phyloP scores from a whole-genome alignment of 2,329 filamentous ascomycete species.

The Cordyceps pruinosa region DNA sequence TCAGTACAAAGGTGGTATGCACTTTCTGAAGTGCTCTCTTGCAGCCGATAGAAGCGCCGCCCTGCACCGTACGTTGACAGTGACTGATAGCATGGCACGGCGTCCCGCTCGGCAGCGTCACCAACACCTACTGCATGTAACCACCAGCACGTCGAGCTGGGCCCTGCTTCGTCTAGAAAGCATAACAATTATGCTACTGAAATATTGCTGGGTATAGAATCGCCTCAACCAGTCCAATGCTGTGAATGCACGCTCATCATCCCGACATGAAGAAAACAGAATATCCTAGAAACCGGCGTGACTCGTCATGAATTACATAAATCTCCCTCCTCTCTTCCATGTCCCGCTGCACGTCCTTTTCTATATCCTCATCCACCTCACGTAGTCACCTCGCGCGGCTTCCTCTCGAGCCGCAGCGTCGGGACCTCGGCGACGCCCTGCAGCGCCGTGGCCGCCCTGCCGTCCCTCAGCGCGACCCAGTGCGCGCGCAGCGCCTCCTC shows the following conservation, averaged over 20 bases:
- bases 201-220: conserved; percentile 6
- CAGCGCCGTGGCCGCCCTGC: conserved; percentile 14
- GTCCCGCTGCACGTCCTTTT: neutral
- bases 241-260: conserved; percentile 1
- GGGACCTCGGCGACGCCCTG: conserved; percentile 6
- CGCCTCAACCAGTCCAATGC: neutral
- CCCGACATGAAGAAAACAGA: neutral
- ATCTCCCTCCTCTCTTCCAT: neutral
- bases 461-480: conserved; percentile 26
- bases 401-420: conserved; percentile 11
- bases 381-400: conserved; percentile 1
- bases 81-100: no score
- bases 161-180: no score
- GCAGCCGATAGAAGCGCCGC: no score
- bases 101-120: no score
- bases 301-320: neutral
- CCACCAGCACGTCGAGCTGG: no score
- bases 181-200: neutral
- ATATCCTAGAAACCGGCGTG: neutral
- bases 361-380: neutral
- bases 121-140: no score
- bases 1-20: no score
- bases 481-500: conserved; percentile 27
- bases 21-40: no score
- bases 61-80: no score